Evolutionary conservation across 139 green algal species (phyloP), one percentile per base, ranked within the genome.

Genomic region (Desmodesmus armatus): DNA sequence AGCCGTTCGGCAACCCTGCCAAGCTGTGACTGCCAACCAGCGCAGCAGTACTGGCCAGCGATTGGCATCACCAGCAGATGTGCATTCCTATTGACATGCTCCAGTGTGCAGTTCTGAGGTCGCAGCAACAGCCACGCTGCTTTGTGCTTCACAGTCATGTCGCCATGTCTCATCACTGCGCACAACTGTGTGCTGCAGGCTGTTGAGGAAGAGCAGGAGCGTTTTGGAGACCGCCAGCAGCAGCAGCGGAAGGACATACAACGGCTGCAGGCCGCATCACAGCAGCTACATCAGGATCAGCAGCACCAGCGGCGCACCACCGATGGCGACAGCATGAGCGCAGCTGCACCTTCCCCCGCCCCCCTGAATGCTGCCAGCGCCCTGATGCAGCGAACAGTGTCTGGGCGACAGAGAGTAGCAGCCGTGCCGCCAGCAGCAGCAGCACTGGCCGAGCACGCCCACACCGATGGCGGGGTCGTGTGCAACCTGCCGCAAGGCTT

Each of bases 121-220:
- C n/a, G n/a, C n/a, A n/a, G n/a, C n/a, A n/a, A n/a, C n/a, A n/a
- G n/a, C n/a, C n/a, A n/a, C n/a, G n/a, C n/a, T n/a, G n/a, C n/a
- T n/a, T n/a, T n/a, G n/a, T n/a, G n/a, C n/a, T n/a, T n/a, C n/a
- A n/a, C n/a, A n/a, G n/a, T n/a, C n/a, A n/a, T n/a, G n/a, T n/a
- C n/a, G n/a, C n/a, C n/a, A n/a, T n/a, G n/a, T n/a, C n/a, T n/a
- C n/a, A n/a, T n/a, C n/a, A n/a, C n/a, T n/a, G n/a, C n/a, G n/a
- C n/a, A n/a, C n/a, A n/a, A 5, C 5, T 43, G 23, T 69, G 27
- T 82, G 35, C 15, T 70, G 9, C 55, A 82, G 76, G 25, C 55
- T 60, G 40, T 82, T 27, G 76, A 82, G 33, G 76, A 72, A 31
- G 76, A 82, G 35, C 76, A 82, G 37, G 76, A 82, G 3, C 39